Base-by-base conservation (phyloP, 192 early-diverging fungal genomes). In the Podila epicladia region DNA sequence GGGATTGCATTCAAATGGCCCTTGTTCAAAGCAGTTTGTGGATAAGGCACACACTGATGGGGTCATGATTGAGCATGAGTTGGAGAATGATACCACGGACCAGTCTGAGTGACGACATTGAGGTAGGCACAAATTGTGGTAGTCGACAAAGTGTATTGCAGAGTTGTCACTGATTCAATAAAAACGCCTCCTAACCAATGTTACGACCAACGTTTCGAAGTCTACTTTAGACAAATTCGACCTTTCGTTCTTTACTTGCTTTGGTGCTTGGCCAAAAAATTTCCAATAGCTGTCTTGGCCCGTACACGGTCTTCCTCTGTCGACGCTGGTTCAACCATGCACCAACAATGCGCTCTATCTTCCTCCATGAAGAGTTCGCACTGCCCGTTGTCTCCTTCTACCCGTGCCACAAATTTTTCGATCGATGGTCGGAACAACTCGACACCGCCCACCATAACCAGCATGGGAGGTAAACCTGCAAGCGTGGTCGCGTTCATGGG, bases 341-440 rank as follows among this genome's bases (percentile, higher is more conserved):
- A 63, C 31, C 37, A 63, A 38, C 31, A 38, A 32, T 63, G 62
- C 4, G 28, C 22, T 63, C 37, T 13, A 5, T 19, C 62, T 24
- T 63, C 62, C 31, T 63, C 35, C 19, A 63, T 5, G 3, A 32
- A 29, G 3, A 38, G 15, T 15, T 63, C 32, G 62, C 31, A 33
- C 5, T 32, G 3, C 4, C 31, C 62, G 19, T 32, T 33, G 17
- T 63, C 62, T 11, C 19, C 22, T n/a, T 24, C 37, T 15, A 24
- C 62, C 35, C 37, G 12, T 17, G 15, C n/a, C 15, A 63, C 35
- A 37, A 63, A 63, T 8, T 41, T 20, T 20, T 63, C 62, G 22
- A 63, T 63, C 19, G 62, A 32, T 15, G 62, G 62, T n/a, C 62
- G 62, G 20, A 63, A 63, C 32, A 41, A 37, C 35, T 63, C 62